Percentiles rank a stretch among this genome's conserved stretches.
Evolutionary conservation across 2,329 filamentous ascomycete genomes (phyloP).

Genomic region (Keithomyces neogunnii): DNA sequence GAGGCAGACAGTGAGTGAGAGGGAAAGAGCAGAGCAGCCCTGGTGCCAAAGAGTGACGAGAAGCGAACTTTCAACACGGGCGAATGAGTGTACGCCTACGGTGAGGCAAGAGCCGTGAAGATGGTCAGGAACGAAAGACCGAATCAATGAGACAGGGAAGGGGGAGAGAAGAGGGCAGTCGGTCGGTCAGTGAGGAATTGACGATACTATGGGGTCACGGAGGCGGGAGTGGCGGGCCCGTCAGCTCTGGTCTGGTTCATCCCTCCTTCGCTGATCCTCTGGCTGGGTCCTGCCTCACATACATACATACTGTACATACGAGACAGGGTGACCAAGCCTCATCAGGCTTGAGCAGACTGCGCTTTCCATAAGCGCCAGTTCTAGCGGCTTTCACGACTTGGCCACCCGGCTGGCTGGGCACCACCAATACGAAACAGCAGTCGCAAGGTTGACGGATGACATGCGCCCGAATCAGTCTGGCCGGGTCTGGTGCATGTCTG

Average conservation of each 20-base stretch:
- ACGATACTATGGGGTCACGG: slow-evolving; percentile 1
- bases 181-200: not conserved
- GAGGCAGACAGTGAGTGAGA: not conserved
- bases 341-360: too few relatives aligned
- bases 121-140: not conserved
- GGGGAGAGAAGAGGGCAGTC: not conserved
- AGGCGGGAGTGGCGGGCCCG: not conserved
- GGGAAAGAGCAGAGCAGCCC: slow-evolving; percentile 1
- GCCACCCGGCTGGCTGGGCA: too few relatives aligned
- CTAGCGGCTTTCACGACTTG: too few relatives aligned
- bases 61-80: slow-evolving; percentile 7
- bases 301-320: too few relatives aligned
- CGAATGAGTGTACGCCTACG: slow-evolving; percentile 3
- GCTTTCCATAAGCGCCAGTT: too few relatives aligned
- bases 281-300: too few relatives aligned
- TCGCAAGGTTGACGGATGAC: too few relatives aligned
- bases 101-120: slow-evolving; percentile 2
- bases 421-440: too few relatives aligned
- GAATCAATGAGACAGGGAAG: not conserved
- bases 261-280: not conserved
- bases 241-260: not conserved
- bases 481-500: too few relatives aligned
- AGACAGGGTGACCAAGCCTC: too few relatives aligned
- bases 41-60: slow-evolving; percentile 13
- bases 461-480: not conserved